Conservation (phyloP, 306 rosid species). For the Prunus dulcis region DNA sequence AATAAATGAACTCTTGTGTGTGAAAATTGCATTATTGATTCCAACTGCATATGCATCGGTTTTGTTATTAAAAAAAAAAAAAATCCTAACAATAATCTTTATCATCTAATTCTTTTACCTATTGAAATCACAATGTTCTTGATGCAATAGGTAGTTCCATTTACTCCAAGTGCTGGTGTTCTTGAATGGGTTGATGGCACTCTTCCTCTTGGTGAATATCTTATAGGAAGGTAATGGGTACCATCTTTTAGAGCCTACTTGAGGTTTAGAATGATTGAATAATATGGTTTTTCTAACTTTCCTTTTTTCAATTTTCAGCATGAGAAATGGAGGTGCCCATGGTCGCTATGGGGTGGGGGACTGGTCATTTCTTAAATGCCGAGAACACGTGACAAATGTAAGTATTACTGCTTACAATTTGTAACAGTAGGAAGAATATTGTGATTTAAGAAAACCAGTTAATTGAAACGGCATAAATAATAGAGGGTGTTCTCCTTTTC, state of each 20-base stretch:
- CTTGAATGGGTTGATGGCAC: constrained; percentile 98
- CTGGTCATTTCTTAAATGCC: constrained; percentile 78
- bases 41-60: background rate
- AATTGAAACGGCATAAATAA: background rate
- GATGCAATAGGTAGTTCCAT: constrained; percentile 77
- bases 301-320: constrained; percentile 39
- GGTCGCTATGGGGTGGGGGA: constrained; percentile 80
- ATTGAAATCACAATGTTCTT: constrained; percentile 1
- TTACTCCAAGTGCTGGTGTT: constrained; percentile 99
- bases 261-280: constrained; percentile 14
- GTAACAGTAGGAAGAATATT: background rate
- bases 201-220: constrained; percentile 93
- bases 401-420: constrained; percentile 22
- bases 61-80: background rate
- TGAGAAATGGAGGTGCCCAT: constrained; percentile 84
- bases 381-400: constrained; percentile 73
- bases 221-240: constrained; percentile 69
- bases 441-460: background rate
- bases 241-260: constrained; percentile 3
- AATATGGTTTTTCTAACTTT: background rate
- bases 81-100: background rate
- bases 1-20: background rate
- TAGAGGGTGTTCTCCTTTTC: background rate
- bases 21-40: background rate
- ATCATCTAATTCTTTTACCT: background rate